A percentile compares a stretch with the other conserved stretches of the same genome.
phyloP scores from a whole-genome alignment of 2,329 filamentous ascomycete species.

The Fonsecaea pugnacius region DNA sequence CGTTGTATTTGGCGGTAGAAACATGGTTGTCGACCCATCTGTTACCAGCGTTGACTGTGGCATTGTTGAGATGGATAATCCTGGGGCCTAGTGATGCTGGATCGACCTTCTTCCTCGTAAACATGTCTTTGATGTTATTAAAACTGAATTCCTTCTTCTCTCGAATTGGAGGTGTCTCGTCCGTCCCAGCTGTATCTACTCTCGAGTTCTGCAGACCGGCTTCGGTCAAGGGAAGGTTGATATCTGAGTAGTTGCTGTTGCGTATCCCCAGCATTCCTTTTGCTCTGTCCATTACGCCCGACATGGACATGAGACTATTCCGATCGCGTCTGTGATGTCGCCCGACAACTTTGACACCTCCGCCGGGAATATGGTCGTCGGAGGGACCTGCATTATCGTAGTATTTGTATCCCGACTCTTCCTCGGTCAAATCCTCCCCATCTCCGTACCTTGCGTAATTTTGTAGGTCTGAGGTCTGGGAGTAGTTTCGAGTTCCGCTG shows the following conservation, averaged over 20 bases:
- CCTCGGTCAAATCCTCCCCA: conserved; percentile 81
- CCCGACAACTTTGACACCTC: conserved; percentile 35
- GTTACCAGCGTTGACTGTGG: conserved; percentile 83
- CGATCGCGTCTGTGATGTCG: conserved; percentile 60
- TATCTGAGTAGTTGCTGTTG: conserved; percentile 82
- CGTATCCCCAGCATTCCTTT: conserved; percentile 92
- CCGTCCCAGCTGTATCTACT: conserved; percentile 50
- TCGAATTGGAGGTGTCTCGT: conserved; percentile 51
- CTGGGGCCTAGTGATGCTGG: conserved; percentile 88
- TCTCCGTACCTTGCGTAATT: conserved; percentile 95
- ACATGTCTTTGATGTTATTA: conserved; percentile 88
- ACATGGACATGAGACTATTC: conserved; percentile 85
- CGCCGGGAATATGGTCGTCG: conserved; percentile 60
- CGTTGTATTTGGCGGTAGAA: conserved; percentile 96
- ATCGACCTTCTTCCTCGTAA: conserved; percentile 81
- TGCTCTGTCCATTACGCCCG: conserved; percentile 81
- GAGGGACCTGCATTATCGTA: conserved; percentile 70
- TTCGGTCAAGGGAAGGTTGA: conserved; percentile 95
- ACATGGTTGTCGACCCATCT: conserved; percentile 97
- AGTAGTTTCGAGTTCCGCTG: conserved; percentile 57
- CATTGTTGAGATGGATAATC: conserved; percentile 94
- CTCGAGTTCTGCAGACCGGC: conserved; percentile 59
- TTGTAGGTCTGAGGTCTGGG: conserved; percentile 78
- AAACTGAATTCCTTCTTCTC: conserved; percentile 66
- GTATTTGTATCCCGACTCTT: conserved; percentile 69